Evolutionary conservation across 2,329 filamentous ascomycete species (phyloP), one percentile per base, ranked within the genome.

Genomic region (Daldinia sp.): DNA sequence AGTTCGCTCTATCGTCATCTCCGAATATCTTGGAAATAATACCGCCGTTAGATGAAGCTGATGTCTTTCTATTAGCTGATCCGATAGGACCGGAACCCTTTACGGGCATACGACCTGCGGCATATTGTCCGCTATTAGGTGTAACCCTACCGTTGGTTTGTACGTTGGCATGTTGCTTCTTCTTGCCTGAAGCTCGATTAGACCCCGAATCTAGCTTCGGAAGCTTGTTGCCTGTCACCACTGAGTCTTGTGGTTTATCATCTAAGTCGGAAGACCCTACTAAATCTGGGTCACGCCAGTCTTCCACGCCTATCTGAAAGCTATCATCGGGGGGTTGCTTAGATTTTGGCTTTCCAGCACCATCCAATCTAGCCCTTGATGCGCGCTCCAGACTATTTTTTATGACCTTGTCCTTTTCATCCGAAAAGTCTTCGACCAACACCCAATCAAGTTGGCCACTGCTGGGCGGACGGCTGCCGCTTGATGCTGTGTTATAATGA

Each of bases 241-340:
- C 76, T 28, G 63, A 58, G 6, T 44, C 66, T 37, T 67, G 60
- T 13, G 62, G 39, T 37, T 70, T 66, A 69, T 80, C 44, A 73
- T 72, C n/a, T 67, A 71, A 18, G 69, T 42, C 81, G 5, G 67
- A 63, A 30, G 74, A 77, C 1, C 84, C 84, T 23, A 93, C 83
- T 18, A 93, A 81, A 77, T 93, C 92, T 5, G 92, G 91, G 77
- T 96, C 93, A 72, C 92, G 87, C 93, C 93, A 95, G 77, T 96
- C 93, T 72, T 96, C 92, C 12, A 94, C 89, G n/a, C 92, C 93
- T 74, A 95, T 94, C 50, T 92, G 86, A 77, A 94, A 95, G 63
- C 86, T 88, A 77, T 93, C 90, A 53, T 82, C 79, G 1, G 76
- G 60, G 1, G 69, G 42, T 39, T 69, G 67, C 35, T 72, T 66